These are phyloP conservation scores for Thelonectria olida DNA, from an alignment of 2,329 filamentous ascomycete species.

Conservation along the genomic window DNA sequence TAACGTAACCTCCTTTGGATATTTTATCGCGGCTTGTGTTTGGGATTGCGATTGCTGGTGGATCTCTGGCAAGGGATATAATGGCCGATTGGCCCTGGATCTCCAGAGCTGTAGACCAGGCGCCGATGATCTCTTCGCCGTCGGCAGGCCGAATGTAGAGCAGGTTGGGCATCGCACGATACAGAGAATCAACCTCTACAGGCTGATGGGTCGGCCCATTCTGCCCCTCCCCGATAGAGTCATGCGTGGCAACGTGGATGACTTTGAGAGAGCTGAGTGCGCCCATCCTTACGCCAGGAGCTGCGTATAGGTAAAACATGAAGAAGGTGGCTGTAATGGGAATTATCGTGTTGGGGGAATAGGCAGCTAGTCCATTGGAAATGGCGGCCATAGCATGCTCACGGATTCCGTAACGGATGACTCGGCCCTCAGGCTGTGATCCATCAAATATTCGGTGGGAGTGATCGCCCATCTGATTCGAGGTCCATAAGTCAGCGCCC, in stretches of 20 bases:
- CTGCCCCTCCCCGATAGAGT: constrained; percentile 98
- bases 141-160: constrained; percentile 99
- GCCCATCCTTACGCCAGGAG: constrained; percentile 93
- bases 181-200: constrained; percentile 97
- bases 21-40: too few species aligned
- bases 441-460: too few species aligned
- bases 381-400: constrained; percentile 61
- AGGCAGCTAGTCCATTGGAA: constrained; percentile 57
- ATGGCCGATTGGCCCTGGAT: constrained; percentile 87
- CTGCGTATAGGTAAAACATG: constrained; percentile 67
- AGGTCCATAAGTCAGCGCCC: constrained; percentile 55
- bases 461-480: constrained; percentile 58
- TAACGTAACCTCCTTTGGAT: constrained; percentile 95
- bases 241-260: constrained; percentile 97
- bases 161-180: constrained; percentile 98
- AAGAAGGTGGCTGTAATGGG: constrained; percentile 65
- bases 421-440: too few species aligned
- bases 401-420: constrained; percentile 59
- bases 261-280: constrained; percentile 88
- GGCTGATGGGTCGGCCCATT: constrained; percentile 99
- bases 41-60: too few species aligned
- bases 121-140: constrained; percentile 96
- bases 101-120: too few species aligned
- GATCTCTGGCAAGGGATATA: constrained; percentile 98
- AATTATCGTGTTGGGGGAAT: constrained; percentile 56